Base-by-base conservation (phyloP, 108 stramenopile genomes). In the Stephanodiscus triporus region DNA sequence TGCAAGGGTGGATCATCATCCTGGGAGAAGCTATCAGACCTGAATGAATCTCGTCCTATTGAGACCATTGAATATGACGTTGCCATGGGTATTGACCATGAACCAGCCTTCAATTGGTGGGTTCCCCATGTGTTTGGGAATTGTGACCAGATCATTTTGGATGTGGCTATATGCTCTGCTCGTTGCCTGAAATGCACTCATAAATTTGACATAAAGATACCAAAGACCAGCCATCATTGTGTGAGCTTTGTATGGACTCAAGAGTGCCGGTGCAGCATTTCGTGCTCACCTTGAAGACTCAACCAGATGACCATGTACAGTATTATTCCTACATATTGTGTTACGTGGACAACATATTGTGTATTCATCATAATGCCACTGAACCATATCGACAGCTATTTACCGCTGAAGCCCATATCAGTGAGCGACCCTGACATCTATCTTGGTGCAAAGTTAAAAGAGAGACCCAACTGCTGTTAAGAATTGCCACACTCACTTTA, bases 231-330 rank as follows among this genome's bases (percentile, higher is more conserved):
- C 63, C n/a, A 38, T 82, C 9, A 51, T 85, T 13, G 63, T 42
- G 2, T 16, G 73, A 30, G 80, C 80, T 20, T 36, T 85, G 11
- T 85, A 85, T 59, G 81, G 84, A 48, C 49, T 82, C 27, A 76
- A 72, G 32, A 66, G 72, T 34, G 32, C 65, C 1, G 66, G 73
- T 23, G 48, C 54, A 17, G 54, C 53, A 45, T 83, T 49, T 19
- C 48, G 48, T 2, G 19, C 16, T 16, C 48, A 49, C 6, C 48
- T 49, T 16, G 48, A 9, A 40, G 40, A 40, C 9, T 9, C 1
- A 9, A 11, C 40, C 40, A 9, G 40, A 40, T 40, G 40, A 40
- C 40, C 4, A 40, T 11, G 40, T 11, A 40, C 19, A 8, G 9
- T 53, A 53, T 24, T 53, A 53, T 53, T 19, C 51, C 6, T 53